These are phyloP conservation scores for Lomentospora prolificans DNA, from an alignment of 2,329 filamentous ascomycete genomes.

Conservation along the genomic window DNA sequence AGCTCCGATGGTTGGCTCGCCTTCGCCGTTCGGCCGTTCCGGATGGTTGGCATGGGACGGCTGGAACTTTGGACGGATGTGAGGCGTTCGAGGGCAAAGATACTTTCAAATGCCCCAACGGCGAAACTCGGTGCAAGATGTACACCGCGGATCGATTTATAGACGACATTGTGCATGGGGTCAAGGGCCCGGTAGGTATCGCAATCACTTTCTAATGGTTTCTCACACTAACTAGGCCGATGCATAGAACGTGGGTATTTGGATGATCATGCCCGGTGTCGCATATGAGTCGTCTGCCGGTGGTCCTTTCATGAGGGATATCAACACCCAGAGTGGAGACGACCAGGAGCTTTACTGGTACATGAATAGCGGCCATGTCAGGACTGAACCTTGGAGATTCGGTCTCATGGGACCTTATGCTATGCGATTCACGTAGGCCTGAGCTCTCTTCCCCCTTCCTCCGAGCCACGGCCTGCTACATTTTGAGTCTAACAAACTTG, in stretches of 20 bases:
- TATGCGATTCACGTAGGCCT: slow-evolving; percentile 40
- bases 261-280: not conserved
- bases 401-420: slow-evolving; percentile 59
- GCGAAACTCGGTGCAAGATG: slow-evolving; percentile 60
- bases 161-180: slow-evolving; percentile 55
- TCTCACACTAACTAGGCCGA: too few species aligned
- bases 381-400: slow-evolving; percentile 51
- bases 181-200: slow-evolving; percentile 27
- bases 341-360: slow-evolving; percentile 55
- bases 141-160: slow-evolving; percentile 62
- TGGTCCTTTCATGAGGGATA: slow-evolving; percentile 57
- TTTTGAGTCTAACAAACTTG: not conserved
- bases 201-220: not conserved
- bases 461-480: not conserved
- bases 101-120: slow-evolving; percentile 44
- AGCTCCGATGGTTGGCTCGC: slow-evolving; percentile 55
- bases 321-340: slow-evolving; percentile 48
- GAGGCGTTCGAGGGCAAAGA: slow-evolving; percentile 48
- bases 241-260: not conserved
- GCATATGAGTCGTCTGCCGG: slow-evolving; percentile 48
- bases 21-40: slow-evolving; percentile 41
- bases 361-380: slow-evolving; percentile 56
- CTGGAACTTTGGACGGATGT: slow-evolving; percentile 41
- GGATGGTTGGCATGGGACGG: slow-evolving; percentile 44
- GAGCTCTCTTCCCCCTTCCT: not conserved